A percentile compares a stretch with the other conserved stretches of the same genome.
These are phyloP conservation scores for Ogataea chonburiensis DNA, from an alignment of 805 yeast species.

Conservation along the genomic window DNA sequence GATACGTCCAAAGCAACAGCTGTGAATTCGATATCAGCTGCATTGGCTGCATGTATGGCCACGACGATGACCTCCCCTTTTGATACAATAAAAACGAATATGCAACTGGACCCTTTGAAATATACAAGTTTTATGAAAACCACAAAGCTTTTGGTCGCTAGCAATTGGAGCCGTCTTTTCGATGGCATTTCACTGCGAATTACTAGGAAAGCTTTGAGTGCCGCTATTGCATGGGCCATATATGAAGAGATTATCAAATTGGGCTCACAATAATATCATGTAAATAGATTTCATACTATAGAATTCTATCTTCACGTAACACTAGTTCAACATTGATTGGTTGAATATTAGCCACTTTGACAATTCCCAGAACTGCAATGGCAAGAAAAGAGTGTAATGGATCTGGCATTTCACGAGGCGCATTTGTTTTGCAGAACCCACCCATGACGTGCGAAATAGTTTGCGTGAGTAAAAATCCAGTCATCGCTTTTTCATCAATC, in stretches of 20 bases:
- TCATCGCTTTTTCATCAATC: slow-evolving; percentile 37
- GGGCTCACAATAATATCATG: slow-evolving; percentile 6
- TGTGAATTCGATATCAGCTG: slow-evolving; percentile 75
- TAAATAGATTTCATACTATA: slow-evolving; percentile 4
- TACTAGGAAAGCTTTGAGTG: slow-evolving; percentile 81
- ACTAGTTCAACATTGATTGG: slow-evolving; percentile 25
- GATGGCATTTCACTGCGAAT: slow-evolving; percentile 82
- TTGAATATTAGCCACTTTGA: slow-evolving; percentile 21
- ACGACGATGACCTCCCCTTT: slow-evolving; percentile 92
- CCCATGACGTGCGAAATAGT: slow-evolving; percentile 69
- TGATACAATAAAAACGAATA: slow-evolving; percentile 88
- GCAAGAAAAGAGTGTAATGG: slow-evolving; percentile 68
- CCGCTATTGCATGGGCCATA: slow-evolving; percentile 96
- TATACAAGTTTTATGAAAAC: slow-evolving; percentile 46
- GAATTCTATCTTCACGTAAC: slow-evolving; percentile 11
- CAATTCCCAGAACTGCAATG: slow-evolving; percentile 49
- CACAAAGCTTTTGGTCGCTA: slow-evolving; percentile 40
- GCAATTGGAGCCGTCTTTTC: slow-evolving; percentile 57
- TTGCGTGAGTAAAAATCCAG: slow-evolving; percentile 44
- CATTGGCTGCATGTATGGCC: slow-evolving; percentile 72
- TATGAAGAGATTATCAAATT: slow-evolving; percentile 80
- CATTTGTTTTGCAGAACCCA: slow-evolving; percentile 69
- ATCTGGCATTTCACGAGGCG: slow-evolving; percentile 58
- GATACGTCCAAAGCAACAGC: slow-evolving; percentile 39
- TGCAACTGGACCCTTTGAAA: slow-evolving; percentile 65